Evolutionary conservation across 495 filamentous ascomycete species (phyloP), one percentile per base, ranked within the genome.

Genomic region (Copromyces sp.): DNA sequence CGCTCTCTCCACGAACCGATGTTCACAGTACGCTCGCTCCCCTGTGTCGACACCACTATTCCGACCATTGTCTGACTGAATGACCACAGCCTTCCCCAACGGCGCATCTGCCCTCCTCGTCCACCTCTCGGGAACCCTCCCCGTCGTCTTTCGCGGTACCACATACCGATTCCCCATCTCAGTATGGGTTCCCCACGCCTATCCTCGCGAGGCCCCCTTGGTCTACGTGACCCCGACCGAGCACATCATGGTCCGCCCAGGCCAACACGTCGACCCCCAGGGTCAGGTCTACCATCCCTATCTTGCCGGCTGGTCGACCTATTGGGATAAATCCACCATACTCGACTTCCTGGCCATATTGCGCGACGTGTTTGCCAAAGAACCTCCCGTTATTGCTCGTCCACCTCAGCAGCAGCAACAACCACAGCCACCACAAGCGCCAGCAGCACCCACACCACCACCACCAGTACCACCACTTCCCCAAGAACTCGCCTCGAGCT

Each of bases 241-340:
- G 74, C 93, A 90, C 77, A 98, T 99, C 94, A 82, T 92, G 70
- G 90, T 98, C 35, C 87, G 94, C 35, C 90, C 94, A 7, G 95
- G 96, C 3, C 95, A 98, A 76, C 93, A 98, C 83, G 94, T 99
- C 70, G 94, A 95, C 75, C 89, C 91, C n/a, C 94, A 98, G 77
- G 95, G 95, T 68, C 91, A 91, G 78, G 88, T 97, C 76, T 99
- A 97, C 79, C 95, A 99, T 82, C 96, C 95, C 70, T 98, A 98
- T 81, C 82, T 99, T 47, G 92, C 93, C 16, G 90, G 92, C 59
- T 99, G 95, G 95, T 83, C 85, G 37, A 90, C 92, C 73, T 92
- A 91, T 72, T 96, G 92, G 92, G 94, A 97, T 89, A 92, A 90
- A 83, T 96, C 92, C 5, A 93, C 87, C 73, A 85, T 97, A 16